phyloP scores from a whole-genome alignment of 768 basidiomycete genomes.

The Amanita thiersii region DNA sequence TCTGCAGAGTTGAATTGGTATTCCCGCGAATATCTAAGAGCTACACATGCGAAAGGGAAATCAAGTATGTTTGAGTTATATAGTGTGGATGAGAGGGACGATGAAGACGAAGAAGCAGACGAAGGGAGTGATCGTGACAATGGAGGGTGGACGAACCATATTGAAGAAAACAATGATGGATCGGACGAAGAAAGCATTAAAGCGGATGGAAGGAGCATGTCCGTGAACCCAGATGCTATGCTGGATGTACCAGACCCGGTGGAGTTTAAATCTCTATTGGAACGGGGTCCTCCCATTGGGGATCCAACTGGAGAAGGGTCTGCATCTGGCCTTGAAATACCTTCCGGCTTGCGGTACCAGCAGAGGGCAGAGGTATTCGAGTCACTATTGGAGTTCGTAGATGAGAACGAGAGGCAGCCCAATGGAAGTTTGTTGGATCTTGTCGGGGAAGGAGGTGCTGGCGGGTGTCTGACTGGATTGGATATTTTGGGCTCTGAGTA shows the following conservation, averaged over 20 bases:
- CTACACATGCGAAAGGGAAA: not conserved
- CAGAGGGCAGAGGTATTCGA: conserved; percentile 71
- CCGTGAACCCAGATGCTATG: conserved; percentile 15
- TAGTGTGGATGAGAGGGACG: not conserved
- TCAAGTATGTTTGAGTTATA: conserved; percentile 1
- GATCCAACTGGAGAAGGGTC: not conserved
- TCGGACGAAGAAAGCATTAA: not conserved
- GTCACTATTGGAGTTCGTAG: conserved; percentile 52
- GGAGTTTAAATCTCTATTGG: conserved; percentile 11
- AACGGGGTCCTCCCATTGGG: too few relatives aligned
- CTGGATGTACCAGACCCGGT: conserved; percentile 21
- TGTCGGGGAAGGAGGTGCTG: conserved; percentile 33
- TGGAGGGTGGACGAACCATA: conserved; percentile 32
- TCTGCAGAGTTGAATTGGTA: not conserved
- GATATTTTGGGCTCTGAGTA: not conserved
- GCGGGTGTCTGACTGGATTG: conserved; percentile 7
- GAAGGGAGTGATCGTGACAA: conserved; percentile 28
- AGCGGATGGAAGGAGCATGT: not conserved
- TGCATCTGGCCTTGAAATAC: conserved; percentile 12
- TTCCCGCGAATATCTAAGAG: not conserved
- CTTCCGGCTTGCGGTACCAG: conserved; percentile 30
- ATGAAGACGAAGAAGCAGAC: conserved; percentile 1
- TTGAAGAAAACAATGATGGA: conserved; percentile 11
- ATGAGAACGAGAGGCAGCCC: conserved; percentile 61
- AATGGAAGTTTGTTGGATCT: conserved; percentile 53